A percentile compares a stretch with the other conserved stretches of the same genome.
Conservation (phyloP, 345 rosid genomes). For the Theobroma cacao region DNA sequence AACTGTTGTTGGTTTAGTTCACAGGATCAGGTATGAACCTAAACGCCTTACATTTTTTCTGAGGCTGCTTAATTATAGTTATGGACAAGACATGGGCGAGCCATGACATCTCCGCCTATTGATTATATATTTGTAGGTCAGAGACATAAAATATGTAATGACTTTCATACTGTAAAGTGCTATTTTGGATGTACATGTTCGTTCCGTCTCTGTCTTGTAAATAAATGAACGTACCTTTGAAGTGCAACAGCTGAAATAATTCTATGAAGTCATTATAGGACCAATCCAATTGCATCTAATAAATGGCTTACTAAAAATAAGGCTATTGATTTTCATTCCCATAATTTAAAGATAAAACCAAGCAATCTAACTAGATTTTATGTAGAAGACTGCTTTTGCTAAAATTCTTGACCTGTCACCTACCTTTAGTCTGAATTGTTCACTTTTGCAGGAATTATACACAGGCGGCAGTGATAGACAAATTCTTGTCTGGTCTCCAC, state of each 20-base stretch:
- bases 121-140: neutral
- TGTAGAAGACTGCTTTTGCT: neutral
- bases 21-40: conserved; percentile 69
- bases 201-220: neutral
- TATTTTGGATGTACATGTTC: neutral
- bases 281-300: neutral
- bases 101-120: neutral
- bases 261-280: neutral
- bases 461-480: conserved; percentile 79
- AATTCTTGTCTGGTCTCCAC: conserved; percentile 89
- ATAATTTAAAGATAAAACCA: neutral
- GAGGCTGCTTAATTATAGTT: neutral
- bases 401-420: neutral
- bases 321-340: neutral
- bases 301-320: neutral
- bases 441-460: conserved; percentile 63
- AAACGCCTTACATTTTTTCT: neutral
- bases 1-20: conserved; percentile 80
- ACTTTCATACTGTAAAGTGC: neutral
- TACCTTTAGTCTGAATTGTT: conserved; percentile 14
- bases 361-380: neutral
- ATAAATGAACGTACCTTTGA: neutral
- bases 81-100: neutral
- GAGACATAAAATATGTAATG: neutral
- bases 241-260: neutral